These are phyloP conservation scores for Hypoxylon subgilvum DNA, from an alignment of 495 filamentous ascomycete genomes.

Conservation along the genomic window DNA sequence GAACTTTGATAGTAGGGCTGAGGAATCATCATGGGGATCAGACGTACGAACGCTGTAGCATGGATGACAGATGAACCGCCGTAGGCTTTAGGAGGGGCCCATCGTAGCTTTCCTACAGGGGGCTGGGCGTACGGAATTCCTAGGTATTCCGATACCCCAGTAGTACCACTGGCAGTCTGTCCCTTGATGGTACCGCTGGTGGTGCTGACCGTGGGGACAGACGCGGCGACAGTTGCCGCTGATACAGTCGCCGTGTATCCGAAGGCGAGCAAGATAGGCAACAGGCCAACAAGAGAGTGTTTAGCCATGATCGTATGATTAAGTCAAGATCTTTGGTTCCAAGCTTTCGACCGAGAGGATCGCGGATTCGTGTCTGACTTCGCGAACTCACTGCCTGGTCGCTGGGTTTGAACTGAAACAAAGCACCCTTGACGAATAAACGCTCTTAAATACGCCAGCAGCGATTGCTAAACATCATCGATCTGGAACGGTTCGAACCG, in stretches of 20 bases:
- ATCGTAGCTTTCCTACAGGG: slow-evolving; percentile 54
- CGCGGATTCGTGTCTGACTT: neutral
- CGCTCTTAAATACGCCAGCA: neutral
- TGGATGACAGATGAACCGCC: slow-evolving; percentile 13
- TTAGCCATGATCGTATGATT: neutral
- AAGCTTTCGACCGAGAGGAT: neutral
- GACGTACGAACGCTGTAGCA: slow-evolving; percentile 40
- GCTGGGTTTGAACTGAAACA: neutral
- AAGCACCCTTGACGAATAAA: neutral
- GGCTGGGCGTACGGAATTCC: slow-evolving; percentile 57
- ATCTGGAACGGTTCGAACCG: too few species aligned
- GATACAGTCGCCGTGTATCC: neutral
- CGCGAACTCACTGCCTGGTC: neutral
- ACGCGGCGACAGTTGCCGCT: neutral
- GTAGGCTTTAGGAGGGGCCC: slow-evolving; percentile 45
- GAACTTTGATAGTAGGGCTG: neutral
- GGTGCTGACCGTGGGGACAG: slow-evolving; percentile 23
- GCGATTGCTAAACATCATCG: too few species aligned
- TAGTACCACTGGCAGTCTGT: slow-evolving; percentile 47
- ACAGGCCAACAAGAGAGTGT: neutral
- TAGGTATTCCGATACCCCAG: slow-evolving; percentile 55
- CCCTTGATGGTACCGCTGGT: slow-evolving; percentile 53
- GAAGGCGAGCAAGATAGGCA: neutral
- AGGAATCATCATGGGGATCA: neutral
- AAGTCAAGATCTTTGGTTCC: neutral